phyloP scores from a whole-genome alignment of 164 flowering plant genomes.

The Nymphaea thermarum region DNA sequence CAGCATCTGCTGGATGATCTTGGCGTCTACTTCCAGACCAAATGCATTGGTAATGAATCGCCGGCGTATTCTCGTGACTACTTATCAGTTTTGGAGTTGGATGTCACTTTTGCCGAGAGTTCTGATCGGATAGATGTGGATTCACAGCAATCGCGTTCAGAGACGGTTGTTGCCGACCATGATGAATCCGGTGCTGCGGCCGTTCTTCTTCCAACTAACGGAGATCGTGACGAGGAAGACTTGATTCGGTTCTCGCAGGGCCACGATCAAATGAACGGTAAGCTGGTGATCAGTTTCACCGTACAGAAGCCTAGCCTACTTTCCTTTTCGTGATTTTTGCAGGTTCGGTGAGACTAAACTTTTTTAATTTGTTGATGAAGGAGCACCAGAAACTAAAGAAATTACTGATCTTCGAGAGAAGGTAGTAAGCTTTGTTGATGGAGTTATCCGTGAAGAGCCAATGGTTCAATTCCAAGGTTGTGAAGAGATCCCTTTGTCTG shows the following conservation, averaged over 20 bases:
- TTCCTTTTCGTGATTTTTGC: not conserved
- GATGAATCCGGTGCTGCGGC: not conserved
- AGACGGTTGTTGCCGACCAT: not conserved
- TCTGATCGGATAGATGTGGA: not conserved
- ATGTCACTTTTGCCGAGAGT: not conserved
- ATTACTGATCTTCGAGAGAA: slow-evolving; percentile 17
- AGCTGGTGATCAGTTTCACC: not conserved
- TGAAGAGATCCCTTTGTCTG: not conserved
- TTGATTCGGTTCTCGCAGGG: not conserved
- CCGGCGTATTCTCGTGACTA: not conserved
- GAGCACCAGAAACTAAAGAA: slow-evolving; percentile 19
- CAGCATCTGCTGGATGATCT: not conserved
- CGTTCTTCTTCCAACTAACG: not conserved
- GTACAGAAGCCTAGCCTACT: not conserved
- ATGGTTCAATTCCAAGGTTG: slow-evolving; percentile 4
- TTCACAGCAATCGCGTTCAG: not conserved
- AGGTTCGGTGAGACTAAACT: no score
- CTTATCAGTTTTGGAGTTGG: not conserved
- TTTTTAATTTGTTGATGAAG: not conserved
- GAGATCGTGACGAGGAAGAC: not conserved
- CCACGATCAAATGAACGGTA: not conserved
- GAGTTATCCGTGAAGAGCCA: slow-evolving; percentile 38
- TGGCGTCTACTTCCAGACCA: not conserved
- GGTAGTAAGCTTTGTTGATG: slow-evolving; percentile 31
- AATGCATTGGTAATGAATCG: not conserved